Evolutionary conservation across 2,329 filamentous ascomycete species (phyloP), one percentile per base, ranked within the genome.

Genomic region (Pezicula carpinea): DNA sequence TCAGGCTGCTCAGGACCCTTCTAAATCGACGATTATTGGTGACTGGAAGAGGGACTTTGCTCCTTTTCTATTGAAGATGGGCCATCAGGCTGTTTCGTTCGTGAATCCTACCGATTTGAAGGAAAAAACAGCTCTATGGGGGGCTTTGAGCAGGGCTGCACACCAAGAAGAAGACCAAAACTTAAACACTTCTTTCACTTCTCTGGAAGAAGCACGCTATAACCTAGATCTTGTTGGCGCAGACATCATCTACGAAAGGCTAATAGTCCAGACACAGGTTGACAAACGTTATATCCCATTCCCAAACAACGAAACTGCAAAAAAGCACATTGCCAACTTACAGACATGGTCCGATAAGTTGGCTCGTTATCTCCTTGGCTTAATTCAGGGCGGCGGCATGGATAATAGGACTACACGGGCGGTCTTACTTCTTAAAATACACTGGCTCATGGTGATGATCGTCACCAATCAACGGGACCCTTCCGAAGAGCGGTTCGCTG

Each of bases 51-150:
- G 40, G 29, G 55, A 55, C 13, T 61, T 59, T 33, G 46, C 55
- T 3, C 57, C 58, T 11, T 43, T 58, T 2, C 39, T 61, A 6
- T 39, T 61, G 8, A 50, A 50, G 5, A 41, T 61, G 5, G 59
- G 59, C n/a, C 56, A 57, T 15, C 59, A 60, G 50, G 57, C 55
- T 18, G 57, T 53, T 3, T 52, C 52, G n/a, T 59, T 60, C 34
- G 52, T 57, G 22, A 57, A 59, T 40, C 57, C 58, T 22, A 46
- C 48, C 21, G 36, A 54, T n/a, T 45, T 46, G 17, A 50, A 53
- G 18, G 54, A 59, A 19, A 47, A 57, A 3, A 46, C 45, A 22
- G 39, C 48, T 5, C 52, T 58, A 11, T 61, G 58, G 55, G 41
- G 39, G 4, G 49, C 52, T 14, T 29, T 61, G 36, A 53, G 48